phyloP scores from a whole-genome alignment of 768 basidiomycete genomes.

The Imleria badia region DNA sequence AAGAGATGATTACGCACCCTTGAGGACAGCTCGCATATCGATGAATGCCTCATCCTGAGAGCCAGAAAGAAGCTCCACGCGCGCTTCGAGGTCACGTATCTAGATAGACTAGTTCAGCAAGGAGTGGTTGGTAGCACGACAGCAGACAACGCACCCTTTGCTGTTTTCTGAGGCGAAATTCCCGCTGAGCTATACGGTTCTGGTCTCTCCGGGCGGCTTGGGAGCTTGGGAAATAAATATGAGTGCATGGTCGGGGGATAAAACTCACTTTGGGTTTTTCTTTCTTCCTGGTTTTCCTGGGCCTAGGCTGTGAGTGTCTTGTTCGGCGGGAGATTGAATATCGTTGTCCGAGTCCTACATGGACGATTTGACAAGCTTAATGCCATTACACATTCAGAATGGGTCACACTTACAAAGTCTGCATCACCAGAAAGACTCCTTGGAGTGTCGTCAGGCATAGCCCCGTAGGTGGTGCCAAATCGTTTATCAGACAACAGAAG shows the following conservation, averaged over 20 bases:
- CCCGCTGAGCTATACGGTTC: conserved; percentile 90
- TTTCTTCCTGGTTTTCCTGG: conserved; percentile 62
- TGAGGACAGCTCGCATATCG: conserved; percentile 80
- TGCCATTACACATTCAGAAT: conserved; percentile 11
- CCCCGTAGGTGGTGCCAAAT: not conserved
- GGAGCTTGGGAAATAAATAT: conserved; percentile 51
- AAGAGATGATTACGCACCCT: conserved; percentile 44
- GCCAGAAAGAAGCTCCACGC: conserved; percentile 92
- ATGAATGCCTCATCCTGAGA: conserved; percentile 86
- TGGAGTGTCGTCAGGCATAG: conserved; percentile 50
- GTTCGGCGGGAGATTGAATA: conserved; percentile 47
- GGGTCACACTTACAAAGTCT: conserved; percentile 41
- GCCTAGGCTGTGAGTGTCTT: conserved; percentile 18
- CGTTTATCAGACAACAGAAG: conserved; percentile 29
- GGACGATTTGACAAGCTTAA: conserved; percentile 8
- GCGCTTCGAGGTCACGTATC: conserved; percentile 94
- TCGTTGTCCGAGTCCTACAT: conserved; percentile 71
- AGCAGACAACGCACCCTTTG: conserved; percentile 55
- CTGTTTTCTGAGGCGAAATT: conserved; percentile 90
- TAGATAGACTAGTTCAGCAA: conserved; percentile 31
- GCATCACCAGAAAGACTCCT: conserved; percentile 66
- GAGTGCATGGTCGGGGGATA: conserved; percentile 9
- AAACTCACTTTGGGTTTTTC: conserved; percentile 82
- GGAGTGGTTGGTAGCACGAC: not conserved
- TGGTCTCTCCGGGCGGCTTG: conserved; percentile 88